Conservation (phyloP, 306 rosid species). For the Betula pendula region DNA sequence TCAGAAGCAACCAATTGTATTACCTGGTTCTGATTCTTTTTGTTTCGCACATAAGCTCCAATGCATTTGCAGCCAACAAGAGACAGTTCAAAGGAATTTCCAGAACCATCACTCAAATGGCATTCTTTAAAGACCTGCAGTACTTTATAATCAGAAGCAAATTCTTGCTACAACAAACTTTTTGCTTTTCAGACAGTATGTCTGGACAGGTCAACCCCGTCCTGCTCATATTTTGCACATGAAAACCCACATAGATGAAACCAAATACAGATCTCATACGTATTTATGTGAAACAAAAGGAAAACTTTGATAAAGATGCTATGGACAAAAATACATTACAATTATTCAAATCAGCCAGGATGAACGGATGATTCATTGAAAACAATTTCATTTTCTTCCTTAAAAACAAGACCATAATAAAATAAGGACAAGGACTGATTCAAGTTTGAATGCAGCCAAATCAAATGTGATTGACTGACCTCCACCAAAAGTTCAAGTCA, state of each 20-base stretch:
- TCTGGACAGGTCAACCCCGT: not conserved
- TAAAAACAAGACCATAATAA: not conserved
- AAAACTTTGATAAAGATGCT: not conserved
- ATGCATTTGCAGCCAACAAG: slow-evolving; percentile 90
- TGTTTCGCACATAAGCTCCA: slow-evolving; percentile 91
- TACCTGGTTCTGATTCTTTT: slow-evolving; percentile 96
- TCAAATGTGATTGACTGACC: not conserved
- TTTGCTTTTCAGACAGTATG: slow-evolving; percentile 5
- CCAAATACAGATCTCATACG: not conserved
- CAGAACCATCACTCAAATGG: slow-evolving; percentile 50
- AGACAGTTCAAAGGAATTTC: slow-evolving; percentile 78
- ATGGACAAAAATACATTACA: not conserved
- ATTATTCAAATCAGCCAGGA: not conserved
- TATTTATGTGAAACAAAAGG: not conserved
- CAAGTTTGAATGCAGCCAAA: not conserved
- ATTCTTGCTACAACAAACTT: slow-evolving; percentile 38
- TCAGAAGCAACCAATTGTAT: slow-evolving; percentile 4
- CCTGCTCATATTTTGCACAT: not conserved
- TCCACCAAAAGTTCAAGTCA: not conserved
- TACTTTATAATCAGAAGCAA: slow-evolving; percentile 15
- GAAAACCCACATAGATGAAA: not conserved
- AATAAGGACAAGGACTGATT: not conserved
- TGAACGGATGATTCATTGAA: not conserved
- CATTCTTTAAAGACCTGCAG: slow-evolving; percentile 76
- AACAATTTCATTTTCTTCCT: not conserved